A percentile compares a stretch with the other conserved stretches of the same genome.
Conservation (phyloP, 2,329 filamentous ascomycete species). For the Verticillium nubilum region DNA sequence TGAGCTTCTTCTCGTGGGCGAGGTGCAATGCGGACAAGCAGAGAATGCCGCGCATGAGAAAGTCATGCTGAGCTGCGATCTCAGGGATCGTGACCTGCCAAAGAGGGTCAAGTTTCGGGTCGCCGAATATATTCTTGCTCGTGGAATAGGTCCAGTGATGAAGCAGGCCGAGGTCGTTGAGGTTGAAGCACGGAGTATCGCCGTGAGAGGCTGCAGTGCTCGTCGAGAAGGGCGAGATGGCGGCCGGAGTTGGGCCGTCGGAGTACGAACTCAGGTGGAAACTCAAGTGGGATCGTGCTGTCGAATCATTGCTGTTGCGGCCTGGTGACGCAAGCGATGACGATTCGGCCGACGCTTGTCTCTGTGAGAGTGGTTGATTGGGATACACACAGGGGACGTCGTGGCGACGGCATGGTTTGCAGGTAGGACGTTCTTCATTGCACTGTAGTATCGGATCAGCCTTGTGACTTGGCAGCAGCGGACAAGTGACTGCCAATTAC, state of each 20-base stretch:
- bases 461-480: neutral
- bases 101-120: neutral
- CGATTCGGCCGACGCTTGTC: neutral
- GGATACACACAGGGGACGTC: conserved; percentile 5
- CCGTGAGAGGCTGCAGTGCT: neutral
- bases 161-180: conserved; percentile 10
- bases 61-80: conserved; percentile 9
- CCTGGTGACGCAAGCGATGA: neutral
- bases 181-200: neutral
- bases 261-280: neutral
- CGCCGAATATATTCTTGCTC: conserved; percentile 4
- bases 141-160: conserved; percentile 13
- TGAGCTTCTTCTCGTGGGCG: neutral
- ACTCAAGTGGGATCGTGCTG: too few relatives aligned
- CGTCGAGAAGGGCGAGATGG: neutral
- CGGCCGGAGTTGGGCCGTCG: too few relatives aligned
- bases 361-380: neutral
- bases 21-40: conserved; percentile 12
- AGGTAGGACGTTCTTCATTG: conserved; percentile 9
- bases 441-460: conserved; percentile 4
- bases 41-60: conserved; percentile 9
- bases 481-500: neutral
- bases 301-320: neutral
- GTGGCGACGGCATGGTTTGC: conserved; percentile 8
- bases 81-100: conserved; percentile 8